Base-by-base conservation (phyloP, 495 filamentous ascomycete species). In the Astrothelium subdiscretum region DNA sequence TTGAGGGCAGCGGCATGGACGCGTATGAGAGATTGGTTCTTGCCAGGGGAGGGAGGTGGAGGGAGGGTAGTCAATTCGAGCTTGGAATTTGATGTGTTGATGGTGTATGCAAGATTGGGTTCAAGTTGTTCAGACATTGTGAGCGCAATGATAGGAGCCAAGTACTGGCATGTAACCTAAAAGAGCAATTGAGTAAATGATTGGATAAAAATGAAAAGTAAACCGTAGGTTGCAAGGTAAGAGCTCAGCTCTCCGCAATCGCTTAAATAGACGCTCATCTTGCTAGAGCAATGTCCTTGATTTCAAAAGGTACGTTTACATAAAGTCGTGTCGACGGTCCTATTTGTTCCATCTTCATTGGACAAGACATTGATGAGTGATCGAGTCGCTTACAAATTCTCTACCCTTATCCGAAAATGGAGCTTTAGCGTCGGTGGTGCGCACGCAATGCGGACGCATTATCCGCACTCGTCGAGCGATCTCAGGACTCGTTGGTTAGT, bases 1-100 rank as follows among this genome's bases (percentile, higher is more conserved):
- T 73, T 73, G 42, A 73, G 54, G 5, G 71, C 58, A 8, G 64
- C 66, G 8, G 71, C 63, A 43, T 64, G 67, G 43, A 71, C 64
- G 35, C 64, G 62, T 59, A 73, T 61, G 38, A 73, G 65, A 27
- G 68, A 62, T 60, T 73, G 67, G 51, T 64, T 59, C 1, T 63
- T 59, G 3, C 61, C 59, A 1, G 68, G 67, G n/a, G 57, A 58
- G 6, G 71, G 71, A 26, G 62, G 40, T 24, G 52, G 32, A 48
- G n/a, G 20, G 31, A 60, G 51, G 32, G 31, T 57, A 57, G 32
- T 68, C 31, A 66, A 57, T 22, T 57, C 59, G 13, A 66, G 31
- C 15, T 32, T 58, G 31, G 32, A 32, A 10, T 59, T 42, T 29
- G 63, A 57, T 26, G 63, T 62, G 63, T 54, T 54, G 48, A 54